Evolutionary conservation across 306 rosid genomes (phyloP).

Genomic region (Sesbania bispinosa): DNA sequence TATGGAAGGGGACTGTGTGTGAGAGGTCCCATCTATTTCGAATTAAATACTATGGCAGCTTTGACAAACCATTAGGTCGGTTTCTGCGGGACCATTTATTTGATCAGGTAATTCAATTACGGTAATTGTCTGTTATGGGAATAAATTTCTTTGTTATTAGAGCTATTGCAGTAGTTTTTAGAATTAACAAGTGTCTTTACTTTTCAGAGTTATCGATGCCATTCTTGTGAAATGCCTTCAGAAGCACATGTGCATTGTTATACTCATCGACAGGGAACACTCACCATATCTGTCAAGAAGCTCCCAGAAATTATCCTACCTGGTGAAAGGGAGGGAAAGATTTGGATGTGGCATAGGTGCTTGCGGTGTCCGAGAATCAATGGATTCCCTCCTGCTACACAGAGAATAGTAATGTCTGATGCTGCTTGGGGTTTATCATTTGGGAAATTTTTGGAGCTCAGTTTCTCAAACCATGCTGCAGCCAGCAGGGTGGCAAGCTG

Average conservation of each 20-base stretch:
- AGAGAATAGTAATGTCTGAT: constrained; percentile 92
- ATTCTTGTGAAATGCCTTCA: constrained; percentile 88
- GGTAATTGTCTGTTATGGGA: constrained; percentile 25
- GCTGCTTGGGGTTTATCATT: constrained; percentile 99
- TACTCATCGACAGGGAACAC: constrained; percentile 95
- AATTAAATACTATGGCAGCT: constrained; percentile 92
- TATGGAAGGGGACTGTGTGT: constrained; percentile 97
- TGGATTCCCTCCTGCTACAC: constrained; percentile 97
- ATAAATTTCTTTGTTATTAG: not conserved
- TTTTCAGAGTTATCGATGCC: constrained; percentile 72
- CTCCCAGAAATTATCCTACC: constrained; percentile 67
- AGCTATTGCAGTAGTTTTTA: constrained; percentile 17
- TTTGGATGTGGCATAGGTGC: constrained; percentile 99
- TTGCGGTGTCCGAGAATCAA: constrained; percentile 79
- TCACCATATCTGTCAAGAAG: constrained; percentile 90
- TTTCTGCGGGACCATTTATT: constrained; percentile 88
- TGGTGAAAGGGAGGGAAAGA: constrained; percentile 93
- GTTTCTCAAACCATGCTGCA: constrained; percentile 98
- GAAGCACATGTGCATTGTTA: constrained; percentile 97
- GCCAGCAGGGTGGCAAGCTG: constrained; percentile 99
- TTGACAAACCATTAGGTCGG: constrained; percentile 91
- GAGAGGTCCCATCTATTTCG: constrained; percentile 96
- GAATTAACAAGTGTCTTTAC: constrained; percentile 17
- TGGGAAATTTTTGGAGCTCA: constrained; percentile 99
- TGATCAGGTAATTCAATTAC: too few relatives aligned